Evolutionary conservation across 768 basidiomycete genomes (phyloP), one percentile per base, ranked within the genome.

Genomic region (Filobasidium floriforme): DNA sequence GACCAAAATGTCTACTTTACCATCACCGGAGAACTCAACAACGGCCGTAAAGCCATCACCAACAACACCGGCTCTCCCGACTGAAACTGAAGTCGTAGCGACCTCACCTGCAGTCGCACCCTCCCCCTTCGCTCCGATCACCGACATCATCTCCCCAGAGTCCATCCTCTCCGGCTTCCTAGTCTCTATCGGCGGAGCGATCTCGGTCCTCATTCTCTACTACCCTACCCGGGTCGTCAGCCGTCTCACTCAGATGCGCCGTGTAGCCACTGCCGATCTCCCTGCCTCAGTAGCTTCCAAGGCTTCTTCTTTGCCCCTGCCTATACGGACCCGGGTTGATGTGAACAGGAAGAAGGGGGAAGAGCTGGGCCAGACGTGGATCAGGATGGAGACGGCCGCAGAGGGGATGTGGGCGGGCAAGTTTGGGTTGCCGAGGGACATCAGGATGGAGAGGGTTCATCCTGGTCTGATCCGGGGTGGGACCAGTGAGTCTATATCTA

Each of bases 321-420:
- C 46, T 5, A 18, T 22, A 3, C 15, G 22, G 46, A 14, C 46
- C 5, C 46, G 46, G 22, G 46, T 49, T 5, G 46, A 49, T 49
- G 15, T 49, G 46, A 37, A 37, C 9, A 37, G 24, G 52, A 26
- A 22, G 59, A 65, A 49, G 19, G 57, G 15, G 11, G 24, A 61
- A 14, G 49, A 44, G 12, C 9, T 15, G 19, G 52, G 60, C 41
- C 32, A 28, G 40, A 54, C 26, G 26, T 61, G 26, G 49, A 61
- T 66, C 19, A 61, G 43, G 52, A 43, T 66, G 60, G 65, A 66
- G 65, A 66, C 65, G 43, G 65, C 65, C 15, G 60, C 65, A 15
- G 59, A 54, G 37, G 41, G 60, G 65, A 66, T 66, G 65, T 66
- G 65, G 65, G 19, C 46, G 19, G 52, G 59, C n/a, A 19, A 41